A percentile compares a stretch with the other conserved stretches of the same genome.
Evolutionary conservation across 2,329 filamentous ascomycete species (phyloP).

Genomic region (Xylariaceae sp.): DNA sequence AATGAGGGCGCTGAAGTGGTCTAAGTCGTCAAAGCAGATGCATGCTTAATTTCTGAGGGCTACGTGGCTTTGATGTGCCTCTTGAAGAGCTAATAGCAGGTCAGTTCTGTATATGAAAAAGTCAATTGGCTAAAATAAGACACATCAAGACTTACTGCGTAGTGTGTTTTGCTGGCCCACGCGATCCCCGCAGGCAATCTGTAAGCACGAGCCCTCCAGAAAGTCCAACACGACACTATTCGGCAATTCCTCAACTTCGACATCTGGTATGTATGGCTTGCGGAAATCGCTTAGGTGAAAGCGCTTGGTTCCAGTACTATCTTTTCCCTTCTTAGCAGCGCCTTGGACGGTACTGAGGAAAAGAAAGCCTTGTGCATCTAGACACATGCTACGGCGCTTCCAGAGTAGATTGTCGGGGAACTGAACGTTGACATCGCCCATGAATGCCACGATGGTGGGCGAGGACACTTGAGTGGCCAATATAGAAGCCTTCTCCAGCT

Average conservation of each 20-base stretch:
- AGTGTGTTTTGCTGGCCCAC: conserved; percentile 62
- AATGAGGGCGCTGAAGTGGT: conserved; percentile 27
- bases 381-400: conserved; percentile 89
- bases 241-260: conserved; percentile 90
- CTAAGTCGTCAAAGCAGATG: conserved; percentile 15
- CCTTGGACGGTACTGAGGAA: conserved; percentile 76
- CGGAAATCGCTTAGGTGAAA: conserved; percentile 89
- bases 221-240: conserved; percentile 76
- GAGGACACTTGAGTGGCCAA: conserved; percentile 37
- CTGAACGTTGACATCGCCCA: conserved; percentile 94
- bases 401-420: conserved; percentile 95
- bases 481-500: conserved; percentile 40
- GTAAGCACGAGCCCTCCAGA: conserved; percentile 65
- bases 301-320: conserved; percentile 67
- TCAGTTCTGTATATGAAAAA: conserved; percentile 34
- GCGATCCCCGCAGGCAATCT: conserved; percentile 69
- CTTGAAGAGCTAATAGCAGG: conserved; percentile 48
- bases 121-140: not conserved
- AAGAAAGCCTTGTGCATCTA: conserved; percentile 84
- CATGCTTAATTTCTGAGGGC: conserved; percentile 41
- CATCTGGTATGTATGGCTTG: conserved; percentile 80
- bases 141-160: conserved; percentile 52
- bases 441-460: conserved; percentile 64
- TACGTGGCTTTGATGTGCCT: conserved; percentile 48
- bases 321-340: conserved; percentile 59